These are phyloP conservation scores for Coemansia aciculifera DNA, from an alignment of 192 early-diverging fungal species.

Conservation along the genomic window DNA sequence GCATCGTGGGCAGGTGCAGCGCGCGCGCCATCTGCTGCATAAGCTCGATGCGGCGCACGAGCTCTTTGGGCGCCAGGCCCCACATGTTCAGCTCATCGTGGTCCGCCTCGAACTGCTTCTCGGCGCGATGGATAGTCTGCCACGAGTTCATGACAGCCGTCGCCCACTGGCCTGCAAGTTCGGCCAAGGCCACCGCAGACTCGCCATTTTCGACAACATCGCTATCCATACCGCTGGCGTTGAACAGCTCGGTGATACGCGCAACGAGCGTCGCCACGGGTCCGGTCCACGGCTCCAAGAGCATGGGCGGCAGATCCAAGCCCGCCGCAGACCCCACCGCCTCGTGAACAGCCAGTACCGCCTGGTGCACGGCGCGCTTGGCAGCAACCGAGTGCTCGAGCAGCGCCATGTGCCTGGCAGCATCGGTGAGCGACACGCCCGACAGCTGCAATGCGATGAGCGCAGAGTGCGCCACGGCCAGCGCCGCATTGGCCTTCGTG, in stretches of 20 bases:
- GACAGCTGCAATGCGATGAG: slow-evolving; percentile 12
- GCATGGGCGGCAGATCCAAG: slow-evolving; percentile 2
- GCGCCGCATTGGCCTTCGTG: slow-evolving; percentile 8
- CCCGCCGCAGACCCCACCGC: background rate
- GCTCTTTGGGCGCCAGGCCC: slow-evolving; percentile 44
- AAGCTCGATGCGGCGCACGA: slow-evolving; percentile 30
- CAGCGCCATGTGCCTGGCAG: background rate
- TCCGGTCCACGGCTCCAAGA: slow-evolving; percentile 14
- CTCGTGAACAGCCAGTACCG: background rate
- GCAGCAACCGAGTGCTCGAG: background rate
- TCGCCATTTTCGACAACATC: background rate
- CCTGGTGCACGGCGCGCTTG: background rate
- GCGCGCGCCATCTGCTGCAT: slow-evolving; percentile 26
- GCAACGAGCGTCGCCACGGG: background rate
- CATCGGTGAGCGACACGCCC: slow-evolving; percentile 1
- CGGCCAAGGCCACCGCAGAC: slow-evolving; percentile 9
- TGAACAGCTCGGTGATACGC: background rate
- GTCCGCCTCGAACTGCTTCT: slow-evolving; percentile 14
- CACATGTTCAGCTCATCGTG: slow-evolving; percentile 23
- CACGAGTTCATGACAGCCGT: slow-evolving; percentile 48
- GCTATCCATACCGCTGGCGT: background rate
- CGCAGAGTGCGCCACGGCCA: slow-evolving; percentile 4
- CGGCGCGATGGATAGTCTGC: slow-evolving; percentile 40
- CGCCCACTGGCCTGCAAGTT: slow-evolving; percentile 31
- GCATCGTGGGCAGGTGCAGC: slow-evolving; percentile 35